These are phyloP conservation scores for Beta vulgaris DNA, from an alignment of 148 eudicot species.

Conservation along the genomic window DNA sequence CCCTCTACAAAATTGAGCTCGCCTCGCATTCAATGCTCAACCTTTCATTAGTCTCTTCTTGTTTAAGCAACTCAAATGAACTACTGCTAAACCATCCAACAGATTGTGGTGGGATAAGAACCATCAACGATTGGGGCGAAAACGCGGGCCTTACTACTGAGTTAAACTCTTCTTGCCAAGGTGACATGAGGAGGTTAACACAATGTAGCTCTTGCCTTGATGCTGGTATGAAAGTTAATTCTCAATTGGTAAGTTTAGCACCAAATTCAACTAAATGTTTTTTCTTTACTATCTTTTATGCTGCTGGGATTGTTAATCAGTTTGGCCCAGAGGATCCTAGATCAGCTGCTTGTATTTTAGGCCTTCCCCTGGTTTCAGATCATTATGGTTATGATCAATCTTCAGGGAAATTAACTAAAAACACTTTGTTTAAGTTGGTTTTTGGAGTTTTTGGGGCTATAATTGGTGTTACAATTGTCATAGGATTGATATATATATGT, in stretches of 20 bases:
- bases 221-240: constrained; percentile 48
- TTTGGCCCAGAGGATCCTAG: constrained; percentile 47
- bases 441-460: constrained; percentile 46
- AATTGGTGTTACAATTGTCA: constrained; percentile 25
- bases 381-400: constrained; percentile 3
- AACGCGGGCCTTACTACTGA: constrained; percentile 33
- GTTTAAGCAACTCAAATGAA: constrained; percentile 35
- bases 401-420: constrained; percentile 19
- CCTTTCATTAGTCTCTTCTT: constrained; percentile 28
- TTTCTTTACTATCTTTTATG: constrained; percentile 48
- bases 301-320: constrained; percentile 53
- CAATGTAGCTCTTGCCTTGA: constrained; percentile 56
- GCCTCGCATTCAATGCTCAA: constrained; percentile 14
- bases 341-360: constrained; percentile 50
- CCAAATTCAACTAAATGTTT: constrained; percentile 61
- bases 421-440: constrained; percentile 24
- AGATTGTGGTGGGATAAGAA: constrained; percentile 51
- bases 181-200: constrained; percentile 40
- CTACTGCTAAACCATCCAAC: constrained; percentile 36
- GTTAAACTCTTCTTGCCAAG: constrained; percentile 46
- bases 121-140: constrained; percentile 42
- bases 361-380: constrained; percentile 40
- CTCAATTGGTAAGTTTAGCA: constrained; percentile 41
- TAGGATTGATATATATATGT: constrained; percentile 28
- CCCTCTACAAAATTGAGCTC: constrained; percentile 32